Percentiles rank a stretch among this genome's conserved stretches.
These are phyloP conservation scores for Penicillium simplicissimum DNA, from an alignment of 495 filamentous ascomycete species.

Conservation along the genomic window DNA sequence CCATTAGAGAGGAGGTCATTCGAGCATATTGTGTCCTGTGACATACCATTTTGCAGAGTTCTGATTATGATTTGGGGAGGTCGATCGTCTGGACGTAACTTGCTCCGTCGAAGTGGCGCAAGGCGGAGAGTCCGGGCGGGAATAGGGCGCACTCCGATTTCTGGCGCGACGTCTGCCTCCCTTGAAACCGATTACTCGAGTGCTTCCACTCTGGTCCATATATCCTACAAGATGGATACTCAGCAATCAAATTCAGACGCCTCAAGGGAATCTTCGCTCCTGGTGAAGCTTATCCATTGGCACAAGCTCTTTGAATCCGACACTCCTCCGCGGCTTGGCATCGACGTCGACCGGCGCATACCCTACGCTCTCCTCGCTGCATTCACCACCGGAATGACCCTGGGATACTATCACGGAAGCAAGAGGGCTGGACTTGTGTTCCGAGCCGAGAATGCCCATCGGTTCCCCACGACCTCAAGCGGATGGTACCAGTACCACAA, in stretches of 20 bases:
- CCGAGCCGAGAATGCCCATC: constrained; percentile 92
- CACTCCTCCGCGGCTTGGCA: constrained; percentile 58
- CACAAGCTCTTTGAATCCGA: constrained; percentile 48
- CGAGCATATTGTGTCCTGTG: background rate
- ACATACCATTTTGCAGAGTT: constrained; percentile 23
- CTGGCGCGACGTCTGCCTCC: background rate
- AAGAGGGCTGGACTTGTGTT: constrained; percentile 75
- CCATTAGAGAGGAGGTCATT: background rate
- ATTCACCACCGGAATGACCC: constrained; percentile 61
- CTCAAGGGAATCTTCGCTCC: constrained; percentile 22
- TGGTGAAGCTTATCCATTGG: constrained; percentile 39
- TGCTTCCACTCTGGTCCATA: background rate
- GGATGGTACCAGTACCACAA: constrained; percentile 99
- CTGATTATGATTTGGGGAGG: background rate
- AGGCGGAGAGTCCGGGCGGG: constrained; percentile 25
- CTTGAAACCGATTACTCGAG: background rate
- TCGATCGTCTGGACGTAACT: background rate
- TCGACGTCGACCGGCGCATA: constrained; percentile 64
- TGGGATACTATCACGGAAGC: constrained; percentile 74
- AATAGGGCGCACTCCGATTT: constrained; percentile 9
- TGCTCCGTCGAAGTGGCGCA: constrained; percentile 8
- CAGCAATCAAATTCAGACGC: constrained; percentile 15
- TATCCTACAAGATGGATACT: constrained; percentile 30
- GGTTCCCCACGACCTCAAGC: constrained; percentile 72
- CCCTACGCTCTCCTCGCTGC: constrained; percentile 58